Evolutionary conservation across 202 grass and related monocot species (phyloP).

Genomic region (Cymbopogon flexuosus): DNA sequence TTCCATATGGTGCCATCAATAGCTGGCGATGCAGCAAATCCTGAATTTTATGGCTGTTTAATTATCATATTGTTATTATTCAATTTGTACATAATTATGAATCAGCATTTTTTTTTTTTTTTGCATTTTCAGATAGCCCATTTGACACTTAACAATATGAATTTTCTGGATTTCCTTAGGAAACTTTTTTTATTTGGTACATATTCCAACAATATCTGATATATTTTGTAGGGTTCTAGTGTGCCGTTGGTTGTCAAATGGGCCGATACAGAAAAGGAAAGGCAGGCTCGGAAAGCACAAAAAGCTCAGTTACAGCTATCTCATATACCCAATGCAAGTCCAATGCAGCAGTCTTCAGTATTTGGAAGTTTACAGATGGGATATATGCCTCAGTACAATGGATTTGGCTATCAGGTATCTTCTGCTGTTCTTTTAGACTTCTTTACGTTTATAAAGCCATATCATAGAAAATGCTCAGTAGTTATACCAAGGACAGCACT

Average conservation of each 20-base stretch:
- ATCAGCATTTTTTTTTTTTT: neutral
- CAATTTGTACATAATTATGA: neutral
- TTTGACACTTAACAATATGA: constrained; percentile 20
- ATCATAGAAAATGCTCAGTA: neutral
- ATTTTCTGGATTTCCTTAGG: neutral
- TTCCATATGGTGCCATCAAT: neutral
- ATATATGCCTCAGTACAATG: constrained; percentile 89
- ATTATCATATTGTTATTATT: neutral
- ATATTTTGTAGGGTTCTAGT: constrained; percentile 70
- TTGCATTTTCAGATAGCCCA: neutral
- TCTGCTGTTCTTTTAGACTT: constrained; percentile 14
- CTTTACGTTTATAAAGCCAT: neutral
- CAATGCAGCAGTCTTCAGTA: constrained; percentile 75
- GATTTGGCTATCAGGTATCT: constrained; percentile 85
- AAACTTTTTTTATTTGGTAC: neutral
- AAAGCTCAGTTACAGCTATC: constrained; percentile 79
- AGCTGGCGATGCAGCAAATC: neutral
- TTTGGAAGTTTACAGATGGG: constrained; percentile 90
- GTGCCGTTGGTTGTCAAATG: constrained; percentile 99
- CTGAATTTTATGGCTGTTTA: neutral
- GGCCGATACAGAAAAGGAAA: constrained; percentile 99
- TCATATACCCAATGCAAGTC: constrained; percentile 56
- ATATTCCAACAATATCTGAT: constrained; percentile 1
- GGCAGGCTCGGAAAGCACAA: constrained; percentile 84
- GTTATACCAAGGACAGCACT: neutral